Base-by-base conservation (phyloP, 2,329 filamentous ascomycete genomes). In the Fulvia fulva region DNA sequence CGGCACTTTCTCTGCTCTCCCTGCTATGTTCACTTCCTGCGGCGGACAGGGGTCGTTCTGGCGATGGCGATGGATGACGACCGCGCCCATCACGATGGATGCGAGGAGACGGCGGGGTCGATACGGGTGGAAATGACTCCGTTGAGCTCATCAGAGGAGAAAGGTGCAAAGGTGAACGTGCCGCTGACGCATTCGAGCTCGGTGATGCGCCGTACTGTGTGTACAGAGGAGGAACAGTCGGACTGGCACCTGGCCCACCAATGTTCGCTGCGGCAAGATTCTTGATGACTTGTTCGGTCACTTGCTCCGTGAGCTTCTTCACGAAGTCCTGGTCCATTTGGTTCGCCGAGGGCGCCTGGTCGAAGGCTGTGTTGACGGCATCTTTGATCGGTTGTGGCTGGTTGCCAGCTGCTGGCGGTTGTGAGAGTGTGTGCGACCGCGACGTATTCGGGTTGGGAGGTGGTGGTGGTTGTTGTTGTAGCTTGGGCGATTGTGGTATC, bases 271-370 rank as follows among this genome's bases (percentile, higher is more conserved):
- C 60, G 56, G 71, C 64, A 23, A 71, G 56, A 28, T 66, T 63
- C 60, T 70, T 76, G 65, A 77, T 77, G 32, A 80, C 78, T 58
- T 86, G 81, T 69, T 83, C 79, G 1, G 82, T 81, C 25, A 84
- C 80, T 56, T 76, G 81, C 55, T 80, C 78, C 1, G 81, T 85
- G 63, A 87, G 83, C 60, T 84, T 81, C 50, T 82, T 80, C 52
- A 88, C 78, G 22, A 87, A 74, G 7, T 84, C 81, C 1, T 84
- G 84, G 53, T 85, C 81, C 12, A 87, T 73, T 41, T 79, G 77
- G 58, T 75, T 76, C 19, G 76, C 72, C 8, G 77, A 72, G 43
- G 80, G 76, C 11, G 79, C 76, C 53, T 78, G 78, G 64, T 81
- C 75, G 59, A 84, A 82, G 9, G 82, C 82, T 61, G 79, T 79